Evolutionary conservation across 352 stramenopile species (phyloP), one percentile per base, ranked within the genome.

Genomic region (Globisporangium acanthophoron): DNA sequence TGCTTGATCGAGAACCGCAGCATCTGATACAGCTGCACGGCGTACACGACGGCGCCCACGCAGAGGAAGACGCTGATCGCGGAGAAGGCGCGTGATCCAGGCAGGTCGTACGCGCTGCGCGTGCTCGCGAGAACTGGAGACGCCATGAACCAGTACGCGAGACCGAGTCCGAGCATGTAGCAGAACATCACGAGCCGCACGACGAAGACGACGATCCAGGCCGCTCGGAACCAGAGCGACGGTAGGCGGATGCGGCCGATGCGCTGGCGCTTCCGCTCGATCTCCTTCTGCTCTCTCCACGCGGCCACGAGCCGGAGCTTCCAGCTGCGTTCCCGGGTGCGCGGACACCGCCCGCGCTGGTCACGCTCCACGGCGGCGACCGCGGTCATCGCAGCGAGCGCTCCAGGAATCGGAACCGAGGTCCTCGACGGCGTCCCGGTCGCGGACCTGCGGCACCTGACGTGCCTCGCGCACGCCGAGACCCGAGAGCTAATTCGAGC

Each of bases 131-230:
- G 33, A 2, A 60, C 20, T 21, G 41, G 51, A 37, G 56, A 58
- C 21, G 51, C 37, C 24, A 62, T 58, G 56, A 50, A 52, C 48
- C 33, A 62, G 41, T 62, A 45, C 9, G 35, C 35, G 12, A 54
- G 9, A 33, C 54, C 51, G n/a, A 60, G 43, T 12, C 11, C 54
- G 3, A n/a, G 16, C 18, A 59, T 21, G 54, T 54, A 54, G 33
- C 37, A 48, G 45, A 60, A 27, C 11, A 60, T 5, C 16, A 20
- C 33, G 13, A 46, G 12, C 44, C 45, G 44, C 44, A 54, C 27
- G 13, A 39, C 16, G 21, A 60, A 60, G 45, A 60, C 15, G 31
- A 16, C 21, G 31, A 48, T 3, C 33, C 54, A 60, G 9, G 24
- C 21, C 1, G 20, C 0, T 11, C 45, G 54, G 27, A 60, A 60